phyloP scores from a whole-genome alignment of 2,329 filamentous ascomycete genomes.

The Xylaria sp. region DNA sequence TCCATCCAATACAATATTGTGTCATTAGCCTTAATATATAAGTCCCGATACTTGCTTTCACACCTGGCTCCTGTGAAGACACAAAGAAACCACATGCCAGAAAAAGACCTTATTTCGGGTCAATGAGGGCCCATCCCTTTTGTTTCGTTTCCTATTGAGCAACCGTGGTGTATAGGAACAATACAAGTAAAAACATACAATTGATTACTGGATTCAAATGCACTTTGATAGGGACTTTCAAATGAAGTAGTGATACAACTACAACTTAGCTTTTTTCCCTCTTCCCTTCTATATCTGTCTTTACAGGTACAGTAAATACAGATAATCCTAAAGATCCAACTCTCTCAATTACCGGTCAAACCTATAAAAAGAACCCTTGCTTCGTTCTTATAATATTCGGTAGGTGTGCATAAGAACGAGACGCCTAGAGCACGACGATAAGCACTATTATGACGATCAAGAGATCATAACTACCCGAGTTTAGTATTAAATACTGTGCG shows the following conservation, averaged over 20 bases:
- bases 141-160: constrained; percentile 6
- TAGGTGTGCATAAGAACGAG: background rate
- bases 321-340: too few relatives aligned
- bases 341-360: background rate
- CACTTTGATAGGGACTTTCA: background rate
- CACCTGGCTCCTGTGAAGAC: background rate
- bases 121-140: background rate
- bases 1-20: background rate
- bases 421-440: background rate
- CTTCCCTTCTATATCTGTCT: background rate
- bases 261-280: background rate
- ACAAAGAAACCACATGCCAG: background rate
- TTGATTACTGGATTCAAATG: too few relatives aligned
- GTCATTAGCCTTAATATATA: constrained; percentile 5
- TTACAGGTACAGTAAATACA: too few relatives aligned
- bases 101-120: background rate
- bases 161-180: background rate
- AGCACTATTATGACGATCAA: background rate
- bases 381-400: background rate
- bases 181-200: background rate
- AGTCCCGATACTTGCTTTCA: background rate
- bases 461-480: background rate
- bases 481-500: background rate
- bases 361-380: background rate
- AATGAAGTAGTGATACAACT: background rate